phyloP scores from a whole-genome alignment of 2,329 filamentous ascomycete species.

The Mycogone perniciosa region DNA sequence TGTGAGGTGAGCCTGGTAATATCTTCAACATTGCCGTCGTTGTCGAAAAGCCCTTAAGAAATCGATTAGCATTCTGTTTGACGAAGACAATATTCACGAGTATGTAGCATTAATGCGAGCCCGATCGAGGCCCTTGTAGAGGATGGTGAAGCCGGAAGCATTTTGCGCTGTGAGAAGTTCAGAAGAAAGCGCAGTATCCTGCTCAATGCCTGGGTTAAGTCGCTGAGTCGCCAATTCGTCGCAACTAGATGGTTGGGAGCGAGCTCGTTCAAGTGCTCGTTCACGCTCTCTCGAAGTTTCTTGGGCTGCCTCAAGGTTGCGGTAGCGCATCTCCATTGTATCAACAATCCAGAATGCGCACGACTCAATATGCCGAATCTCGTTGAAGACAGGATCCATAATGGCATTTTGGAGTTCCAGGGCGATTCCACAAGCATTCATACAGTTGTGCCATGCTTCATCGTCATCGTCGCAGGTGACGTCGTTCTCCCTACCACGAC shows the following conservation, averaged over 20 bases:
- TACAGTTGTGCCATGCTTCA: not conserved
- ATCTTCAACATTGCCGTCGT: not conserved
- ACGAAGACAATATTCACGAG: not conserved
- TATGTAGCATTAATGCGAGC: not conserved
- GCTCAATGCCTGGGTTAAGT: not conserved
- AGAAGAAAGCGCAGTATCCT: not conserved
- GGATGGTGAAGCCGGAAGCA: not conserved
- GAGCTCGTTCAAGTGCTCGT: no score
- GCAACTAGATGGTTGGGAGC: no score
- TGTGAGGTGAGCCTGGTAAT: not conserved
- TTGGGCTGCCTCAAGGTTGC: not conserved
- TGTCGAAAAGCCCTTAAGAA: not conserved
- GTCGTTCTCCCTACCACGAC: not conserved
- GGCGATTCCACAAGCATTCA: not conserved
- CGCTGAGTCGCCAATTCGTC: no score
- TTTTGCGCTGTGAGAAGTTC: not conserved
- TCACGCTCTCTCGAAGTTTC: not conserved
- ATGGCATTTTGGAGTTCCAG: not conserved
- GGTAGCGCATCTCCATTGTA: not conserved
- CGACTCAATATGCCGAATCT: not conserved
- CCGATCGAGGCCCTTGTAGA: not conserved
- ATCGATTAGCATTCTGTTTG: not conserved
- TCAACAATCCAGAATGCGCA: not conserved
- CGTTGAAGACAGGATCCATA: not conserved
- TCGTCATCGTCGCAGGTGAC: not conserved